Conservation (phyloP, 768 basidiomycete genomes). For the Saitozyma podzolica region DNA sequence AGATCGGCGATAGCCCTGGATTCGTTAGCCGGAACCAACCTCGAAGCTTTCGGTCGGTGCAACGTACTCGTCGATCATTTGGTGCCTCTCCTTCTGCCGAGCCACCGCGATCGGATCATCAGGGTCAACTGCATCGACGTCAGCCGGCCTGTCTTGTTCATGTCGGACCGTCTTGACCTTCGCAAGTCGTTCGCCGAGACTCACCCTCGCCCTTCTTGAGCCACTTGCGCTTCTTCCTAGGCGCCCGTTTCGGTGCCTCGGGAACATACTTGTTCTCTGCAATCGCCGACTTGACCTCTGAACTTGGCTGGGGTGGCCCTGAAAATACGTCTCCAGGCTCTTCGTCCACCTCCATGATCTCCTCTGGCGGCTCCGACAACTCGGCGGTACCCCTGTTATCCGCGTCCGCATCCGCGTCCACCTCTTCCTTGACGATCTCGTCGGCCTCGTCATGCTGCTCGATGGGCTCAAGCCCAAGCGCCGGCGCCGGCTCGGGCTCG, state of each 20-base stretch:
- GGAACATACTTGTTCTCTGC: background rate
- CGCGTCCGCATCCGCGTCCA: too few relatives aligned
- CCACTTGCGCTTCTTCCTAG: conserved; percentile 36
- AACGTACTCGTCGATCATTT: conserved; percentile 42
- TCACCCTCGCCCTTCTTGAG: conserved; percentile 36
- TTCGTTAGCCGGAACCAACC: background rate
- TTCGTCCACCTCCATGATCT: too few relatives aligned
- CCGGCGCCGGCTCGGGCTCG: too few relatives aligned
- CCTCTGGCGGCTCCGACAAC: too few relatives aligned
- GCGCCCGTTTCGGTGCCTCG: conserved; percentile 11
- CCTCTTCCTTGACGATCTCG: too few relatives aligned
- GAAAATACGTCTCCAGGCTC: too few relatives aligned
- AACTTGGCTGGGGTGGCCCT: background rate
- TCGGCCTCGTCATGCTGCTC: too few relatives aligned
- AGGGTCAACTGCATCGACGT: conserved; percentile 40
- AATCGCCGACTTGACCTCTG: background rate
- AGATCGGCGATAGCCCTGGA: conserved; percentile 32
- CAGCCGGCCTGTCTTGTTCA: background rate
- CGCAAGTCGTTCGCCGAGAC: background rate
- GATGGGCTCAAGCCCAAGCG: too few relatives aligned
- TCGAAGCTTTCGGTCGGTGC: background rate
- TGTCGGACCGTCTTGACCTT: too few relatives aligned
- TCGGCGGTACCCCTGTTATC: too few relatives aligned
- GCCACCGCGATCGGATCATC: conserved; percentile 40
- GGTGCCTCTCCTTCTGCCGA: conserved; percentile 29